A percentile compares a stretch with the other conserved stretches of the same genome.
phyloP scores from a whole-genome alignment of 73 alveolate genomes.

The Tetrahymena borealis region DNA sequence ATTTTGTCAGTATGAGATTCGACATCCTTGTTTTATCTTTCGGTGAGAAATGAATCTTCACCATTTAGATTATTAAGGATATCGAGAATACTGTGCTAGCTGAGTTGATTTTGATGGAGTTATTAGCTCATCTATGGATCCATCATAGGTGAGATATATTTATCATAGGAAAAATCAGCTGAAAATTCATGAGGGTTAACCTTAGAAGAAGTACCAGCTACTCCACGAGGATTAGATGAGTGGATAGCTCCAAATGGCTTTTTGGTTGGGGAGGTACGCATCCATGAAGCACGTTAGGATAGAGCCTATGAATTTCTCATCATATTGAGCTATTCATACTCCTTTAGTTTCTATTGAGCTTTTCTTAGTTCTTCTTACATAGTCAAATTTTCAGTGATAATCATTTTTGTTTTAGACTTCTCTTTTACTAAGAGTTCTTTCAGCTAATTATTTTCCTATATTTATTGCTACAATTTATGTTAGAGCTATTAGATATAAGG shows the following conservation, averaged over 20 bases:
- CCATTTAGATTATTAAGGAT: not conserved
- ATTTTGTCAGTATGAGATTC: not conserved
- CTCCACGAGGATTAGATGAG: not conserved
- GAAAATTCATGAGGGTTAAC: not conserved
- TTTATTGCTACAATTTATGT: not conserved
- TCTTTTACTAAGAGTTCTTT: not conserved
- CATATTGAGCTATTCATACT: not conserved
- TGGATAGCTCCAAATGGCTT: not conserved
- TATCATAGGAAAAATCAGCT: not conserved
- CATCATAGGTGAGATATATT: not conserved
- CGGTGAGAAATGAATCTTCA: not conserved
- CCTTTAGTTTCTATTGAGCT: not conserved
- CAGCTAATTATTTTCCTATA: not conserved
- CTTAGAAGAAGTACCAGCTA: not conserved
- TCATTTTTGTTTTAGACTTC: not conserved
- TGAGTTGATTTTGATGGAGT: not conserved
- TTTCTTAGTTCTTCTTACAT: not conserved
- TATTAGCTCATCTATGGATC: not conserved
- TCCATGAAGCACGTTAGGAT: not conserved
- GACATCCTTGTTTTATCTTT: not conserved
- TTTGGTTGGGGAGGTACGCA: not conserved
- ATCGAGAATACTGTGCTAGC: not conserved
- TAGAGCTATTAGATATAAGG: not conserved
- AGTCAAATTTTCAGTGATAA: not conserved
- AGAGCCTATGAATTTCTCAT: not conserved